Evolutionary conservation across 2,329 filamentous ascomycete species (phyloP), one percentile per base, ranked within the genome.

Genomic region (Diaporthe citriasiana): DNA sequence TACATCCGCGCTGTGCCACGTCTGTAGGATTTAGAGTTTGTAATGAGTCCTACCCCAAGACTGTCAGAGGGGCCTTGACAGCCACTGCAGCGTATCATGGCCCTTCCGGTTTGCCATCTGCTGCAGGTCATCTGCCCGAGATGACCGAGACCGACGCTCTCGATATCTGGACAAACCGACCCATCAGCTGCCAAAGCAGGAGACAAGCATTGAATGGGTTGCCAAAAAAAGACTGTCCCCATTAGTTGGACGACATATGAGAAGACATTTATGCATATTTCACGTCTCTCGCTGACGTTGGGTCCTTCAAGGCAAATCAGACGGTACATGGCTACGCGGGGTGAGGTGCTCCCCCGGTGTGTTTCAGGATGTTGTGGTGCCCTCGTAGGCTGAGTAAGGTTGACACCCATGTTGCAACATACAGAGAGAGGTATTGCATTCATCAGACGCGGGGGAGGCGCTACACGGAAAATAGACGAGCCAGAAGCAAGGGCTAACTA

Each of bases 21-120:
- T 65, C 40, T 65, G 42, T 30, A 66, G 63, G 63, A 66, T 66
- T 66, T 66, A 66, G 63, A 66, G 63, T 66, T 66, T 38, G 45
- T 27, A 35, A 66, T 66, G 33, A 35, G 63, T 51, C 45, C 42
- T 19, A 47, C 40, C 60, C 57, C 40, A 63, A 25, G 35, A n/a
- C 30, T 66, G 45, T 66, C 60, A 66, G 60, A 35, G 60, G 30
- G 59, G 45, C 19, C 40, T 65, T 65, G 59, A 65, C 59, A 65
- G 59, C 42, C 60, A 50, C 19, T n/a, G 60, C 60, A 50, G 42
- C 60, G n/a, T 66, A 66, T 66, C 60, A 66, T 17, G 25, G 10
- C 7, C 60, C 60, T 51, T 38, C 42, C 60, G 30, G 45, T 19
- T 35, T 51, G 45, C 63, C 63, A 25, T 35, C 30, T 66, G 30